Evolutionary conservation across 1,284 basidiomycete genomes (phyloP).

Genomic region (Ceratobasidium sp.): DNA sequence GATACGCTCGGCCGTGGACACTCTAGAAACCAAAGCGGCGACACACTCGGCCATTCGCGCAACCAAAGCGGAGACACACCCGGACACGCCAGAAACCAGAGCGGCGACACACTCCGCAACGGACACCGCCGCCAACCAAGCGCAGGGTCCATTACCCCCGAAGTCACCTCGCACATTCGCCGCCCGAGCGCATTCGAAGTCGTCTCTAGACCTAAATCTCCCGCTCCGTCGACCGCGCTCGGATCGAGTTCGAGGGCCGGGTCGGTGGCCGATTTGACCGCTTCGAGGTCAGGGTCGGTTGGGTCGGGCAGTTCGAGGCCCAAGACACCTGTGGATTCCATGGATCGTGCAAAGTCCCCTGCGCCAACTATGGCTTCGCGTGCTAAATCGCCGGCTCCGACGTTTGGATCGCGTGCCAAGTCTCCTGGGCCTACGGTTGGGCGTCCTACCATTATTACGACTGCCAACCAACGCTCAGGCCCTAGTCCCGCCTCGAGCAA

Average conservation of each 20-base stretch:
- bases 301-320: no score
- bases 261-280: no score
- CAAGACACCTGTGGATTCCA: not conserved
- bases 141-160: not conserved
- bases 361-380: not conserved
- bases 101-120: no score
- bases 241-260: not conserved
- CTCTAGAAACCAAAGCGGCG: no score
- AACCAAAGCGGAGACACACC: no score
- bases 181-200: constrained; percentile 5
- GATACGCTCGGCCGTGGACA: not conserved
- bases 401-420: not conserved
- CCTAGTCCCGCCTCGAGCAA: no score
- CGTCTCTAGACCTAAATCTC: not conserved
- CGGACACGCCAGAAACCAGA: not conserved
- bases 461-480: not conserved
- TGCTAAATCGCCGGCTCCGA: not conserved
- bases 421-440: not conserved
- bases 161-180: not conserved
- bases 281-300: no score
- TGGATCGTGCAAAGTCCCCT: constrained; percentile 13
- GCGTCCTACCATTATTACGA: not conserved
- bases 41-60: no score
- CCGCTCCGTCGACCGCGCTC: not conserved
- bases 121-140: no score